These are phyloP conservation scores for Talaromyces marneffei DNA, from an alignment of 2,329 filamentous ascomycete genomes.

Conservation along the genomic window DNA sequence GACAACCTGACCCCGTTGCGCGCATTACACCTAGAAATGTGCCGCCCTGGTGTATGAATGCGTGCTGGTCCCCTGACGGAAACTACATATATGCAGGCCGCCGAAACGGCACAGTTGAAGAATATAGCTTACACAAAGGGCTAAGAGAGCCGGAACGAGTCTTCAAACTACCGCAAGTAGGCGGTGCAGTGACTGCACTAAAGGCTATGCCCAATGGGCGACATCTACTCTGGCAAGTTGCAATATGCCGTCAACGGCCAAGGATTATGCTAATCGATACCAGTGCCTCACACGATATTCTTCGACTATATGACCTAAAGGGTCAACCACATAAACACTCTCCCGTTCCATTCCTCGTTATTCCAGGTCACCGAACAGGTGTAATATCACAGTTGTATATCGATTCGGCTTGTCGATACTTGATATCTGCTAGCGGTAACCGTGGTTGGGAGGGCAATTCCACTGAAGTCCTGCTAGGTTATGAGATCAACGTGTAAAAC, in stretches of 20 bases:
- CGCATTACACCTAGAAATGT: slow-evolving; percentile 69
- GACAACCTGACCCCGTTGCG: slow-evolving; percentile 69
- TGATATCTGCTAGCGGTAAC: slow-evolving; percentile 88
- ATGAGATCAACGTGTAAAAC: slow-evolving; percentile 64
- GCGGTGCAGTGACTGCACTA: slow-evolving; percentile 82
- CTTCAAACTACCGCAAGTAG: slow-evolving; percentile 83
- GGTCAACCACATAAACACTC: slow-evolving; percentile 65
- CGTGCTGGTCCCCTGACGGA: slow-evolving; percentile 92
- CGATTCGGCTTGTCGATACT: slow-evolving; percentile 80
- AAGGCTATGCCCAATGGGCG: slow-evolving; percentile 86
- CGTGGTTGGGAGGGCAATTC: slow-evolving; percentile 87
- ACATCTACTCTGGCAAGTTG: slow-evolving; percentile 73
- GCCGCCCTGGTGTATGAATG: slow-evolving; percentile 95
- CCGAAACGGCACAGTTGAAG: slow-evolving; percentile 87
- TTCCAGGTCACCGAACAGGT: slow-evolving; percentile 82
- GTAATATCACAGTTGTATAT: slow-evolving; percentile 82
- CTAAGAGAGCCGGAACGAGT: slow-evolving; percentile 68
- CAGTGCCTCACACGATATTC: slow-evolving; percentile 86
- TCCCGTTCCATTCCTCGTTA: slow-evolving; percentile 88
- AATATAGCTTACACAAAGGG: slow-evolving; percentile 79
- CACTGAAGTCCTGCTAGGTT: slow-evolving; percentile 88
- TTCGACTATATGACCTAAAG: slow-evolving; percentile 83
- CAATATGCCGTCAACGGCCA: background rate
- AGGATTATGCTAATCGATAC: background rate
- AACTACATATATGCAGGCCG: slow-evolving; percentile 92